These are phyloP conservation scores for Xylariaceae sp. DNA, from an alignment of 2,329 filamentous ascomycete genomes.

Conservation along the genomic window DNA sequence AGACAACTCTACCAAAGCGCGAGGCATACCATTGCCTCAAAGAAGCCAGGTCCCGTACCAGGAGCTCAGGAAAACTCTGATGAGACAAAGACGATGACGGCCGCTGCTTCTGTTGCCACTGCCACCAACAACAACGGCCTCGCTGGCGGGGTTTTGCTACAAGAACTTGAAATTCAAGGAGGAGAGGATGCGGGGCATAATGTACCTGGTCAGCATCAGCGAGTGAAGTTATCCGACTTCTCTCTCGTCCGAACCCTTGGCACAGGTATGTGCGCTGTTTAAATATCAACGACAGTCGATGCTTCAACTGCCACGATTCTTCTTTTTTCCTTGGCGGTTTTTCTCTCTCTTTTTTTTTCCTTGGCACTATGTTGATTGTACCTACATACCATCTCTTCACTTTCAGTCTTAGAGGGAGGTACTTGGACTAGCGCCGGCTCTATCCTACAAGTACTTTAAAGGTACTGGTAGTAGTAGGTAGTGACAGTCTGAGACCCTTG, in stretches of 20 bases:
- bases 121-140: background rate
- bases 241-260: slow-evolving; percentile 69
- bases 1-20: slow-evolving; percentile 7
- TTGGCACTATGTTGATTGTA: too few relatives aligned
- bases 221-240: slow-evolving; percentile 55
- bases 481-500: too few relatives aligned
- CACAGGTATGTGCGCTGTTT: slow-evolving; percentile 49
- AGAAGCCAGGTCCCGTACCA: slow-evolving; percentile 20
- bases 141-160: slow-evolving; percentile 15
- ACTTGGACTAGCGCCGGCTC: too few relatives aligned
- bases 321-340: too few relatives aligned
- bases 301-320: too few relatives aligned
- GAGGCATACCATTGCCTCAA: slow-evolving; percentile 24
- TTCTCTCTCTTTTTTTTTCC: background rate
- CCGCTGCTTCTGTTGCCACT: slow-evolving; percentile 13
- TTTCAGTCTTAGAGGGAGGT: too few relatives aligned
- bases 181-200: slow-evolving; percentile 21
- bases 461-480: too few relatives aligned
- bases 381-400: too few relatives aligned
- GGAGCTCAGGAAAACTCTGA: slow-evolving; percentile 22
- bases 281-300: too few relatives aligned
- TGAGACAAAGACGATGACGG: slow-evolving; percentile 17
- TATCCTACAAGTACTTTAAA: too few relatives aligned
- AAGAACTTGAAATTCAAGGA: slow-evolving; percentile 5
- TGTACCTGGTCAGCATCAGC: slow-evolving; percentile 30